Evolutionary conservation across 257 asterid species (phyloP), one percentile per base, ranked within the genome.

Genomic region (Penstemon barbatus): DNA sequence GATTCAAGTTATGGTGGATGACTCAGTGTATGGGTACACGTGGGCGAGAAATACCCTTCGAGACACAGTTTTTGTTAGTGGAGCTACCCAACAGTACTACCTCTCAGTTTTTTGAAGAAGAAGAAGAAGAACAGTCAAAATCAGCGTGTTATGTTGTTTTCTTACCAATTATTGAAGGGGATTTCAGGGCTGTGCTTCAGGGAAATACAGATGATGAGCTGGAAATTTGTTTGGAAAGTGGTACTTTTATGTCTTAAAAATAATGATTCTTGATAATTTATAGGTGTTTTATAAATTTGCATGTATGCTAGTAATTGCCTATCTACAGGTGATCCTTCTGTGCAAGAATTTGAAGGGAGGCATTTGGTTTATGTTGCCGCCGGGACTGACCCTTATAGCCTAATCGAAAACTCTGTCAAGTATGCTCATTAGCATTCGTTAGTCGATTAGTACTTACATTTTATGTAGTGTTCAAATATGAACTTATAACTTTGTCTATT

Each of bases 1-100:
- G 98, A 52, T 92, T 90, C 87, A 92, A 92, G 81, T 53, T 92
- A 73, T 92, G 98, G 98, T 92, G 98, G 98, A 92, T 92, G 98
- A 87, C 97, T 4, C 98, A 92, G 77, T 85, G 97, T 69, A 92
- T 92, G 91, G 98, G 98, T 0, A 69, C 82, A 12, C 57, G 68
- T 11, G 98, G 97, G 37, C 86, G 81, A 70, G 97, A 89, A 3
- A 75, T 92, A 73, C 98, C 98, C 6, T 89, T 84, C 33, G 98
- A 92, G 70, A 89, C 97, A 5, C 98, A 92, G 33, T 89, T 92
- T 74, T 74, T 92, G 85, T 76, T 92, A 46, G 84, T 92, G 7
- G 97, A 92, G 78, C 95, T 84, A 19, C 79, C 33, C 33, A 25
- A 41, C 8, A 8, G 83, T 11, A 85, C 82, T 3, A 91, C 79